Base-by-base conservation (phyloP, 2,329 filamentous ascomycete genomes). In the Cordyceps militaris region DNA sequence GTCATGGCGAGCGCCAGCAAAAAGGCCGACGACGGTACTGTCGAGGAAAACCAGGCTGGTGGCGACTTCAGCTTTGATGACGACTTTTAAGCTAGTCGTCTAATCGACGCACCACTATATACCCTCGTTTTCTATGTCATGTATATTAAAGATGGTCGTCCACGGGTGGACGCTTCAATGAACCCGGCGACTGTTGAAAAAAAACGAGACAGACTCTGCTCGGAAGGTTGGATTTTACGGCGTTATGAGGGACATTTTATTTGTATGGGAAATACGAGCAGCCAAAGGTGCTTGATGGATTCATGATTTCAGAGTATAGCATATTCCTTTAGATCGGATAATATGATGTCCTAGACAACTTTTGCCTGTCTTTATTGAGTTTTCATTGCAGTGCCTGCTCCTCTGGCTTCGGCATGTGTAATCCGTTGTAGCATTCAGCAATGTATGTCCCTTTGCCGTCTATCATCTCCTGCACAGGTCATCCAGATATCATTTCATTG, bases 1-100 rank as follows among this genome's bases (percentile, higher is more conserved):
- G 93, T 99, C 74, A 96, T 99, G 91, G 87, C 87, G 69, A 92
- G 89, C 78, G 89, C 87, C 66, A 89, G 88, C 77, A 91, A 91
- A 79, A 86, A 88, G 73, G 46, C 55, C 10, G 77, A 81, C 21
- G 73, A 79, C 10, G 73, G 71, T 6, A 64, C 72, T 1, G 63
- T 67, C 7, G 76, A 84, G 60, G 77, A 81, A 72, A 73, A 73
- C 63, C 79, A 80, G 68, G 84, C 84, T 63, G 82, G 81, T 38
- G 89, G 90, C 62, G 91, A 93, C 77, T 95, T 99, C 78, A 81
- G 76, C 73, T 97, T 99, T 68, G 92, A 97, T 66, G 93, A 97
- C 65, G 94, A 99, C 78, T 99, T 99, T 71, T 97, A 89, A 81
- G 79, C 71, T 62, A 50, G 34, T 48, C 43, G 34, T 42, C 24